Conservation (phyloP, 2,329 filamentous ascomycete species). For the Verticillium longisporum region DNA sequence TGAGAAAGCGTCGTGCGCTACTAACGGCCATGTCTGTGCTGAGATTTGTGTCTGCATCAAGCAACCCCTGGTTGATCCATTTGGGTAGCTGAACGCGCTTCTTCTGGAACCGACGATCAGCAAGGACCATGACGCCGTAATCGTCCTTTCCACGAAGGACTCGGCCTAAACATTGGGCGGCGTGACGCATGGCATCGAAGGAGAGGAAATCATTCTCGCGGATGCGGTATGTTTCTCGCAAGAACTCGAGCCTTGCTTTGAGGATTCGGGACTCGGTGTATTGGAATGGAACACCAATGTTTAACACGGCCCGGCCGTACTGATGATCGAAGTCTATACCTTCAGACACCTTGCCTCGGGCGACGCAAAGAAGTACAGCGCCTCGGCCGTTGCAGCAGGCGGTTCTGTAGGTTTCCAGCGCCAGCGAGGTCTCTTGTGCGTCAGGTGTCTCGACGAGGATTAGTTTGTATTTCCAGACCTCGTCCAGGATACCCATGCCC, state of each 20-base stretch:
- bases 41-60: conserved; percentile 80
- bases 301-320: conserved; percentile 90
- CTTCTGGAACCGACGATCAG: conserved; percentile 88
- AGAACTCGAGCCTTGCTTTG: conserved; percentile 89
- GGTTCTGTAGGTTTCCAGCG: conserved; percentile 92
- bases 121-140: conserved; percentile 99
- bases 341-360: conserved; percentile 93
- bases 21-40: conserved; percentile 94
- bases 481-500: conserved; percentile 93
- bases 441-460: conserved; percentile 97
- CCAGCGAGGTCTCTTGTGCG: conserved; percentile 91
- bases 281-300: conserved; percentile 96
- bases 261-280: conserved; percentile 97
- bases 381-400: conserved; percentile 96
- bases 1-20: conserved; percentile 80
- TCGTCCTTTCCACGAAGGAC: conserved; percentile 95
- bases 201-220: conserved; percentile 96
- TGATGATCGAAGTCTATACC: conserved; percentile 99
- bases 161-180: conserved; percentile 90
- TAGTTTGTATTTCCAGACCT: conserved; percentile 98
- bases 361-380: conserved; percentile 88
- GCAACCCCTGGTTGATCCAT: conserved; percentile 87
- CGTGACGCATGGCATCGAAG: conserved; percentile 99
- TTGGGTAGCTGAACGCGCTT: conserved; percentile 87
- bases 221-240: conserved; percentile 96